These are phyloP conservation scores for Nepenthes gracilis DNA, from an alignment of 148 eudicot genomes.

Conservation along the genomic window DNA sequence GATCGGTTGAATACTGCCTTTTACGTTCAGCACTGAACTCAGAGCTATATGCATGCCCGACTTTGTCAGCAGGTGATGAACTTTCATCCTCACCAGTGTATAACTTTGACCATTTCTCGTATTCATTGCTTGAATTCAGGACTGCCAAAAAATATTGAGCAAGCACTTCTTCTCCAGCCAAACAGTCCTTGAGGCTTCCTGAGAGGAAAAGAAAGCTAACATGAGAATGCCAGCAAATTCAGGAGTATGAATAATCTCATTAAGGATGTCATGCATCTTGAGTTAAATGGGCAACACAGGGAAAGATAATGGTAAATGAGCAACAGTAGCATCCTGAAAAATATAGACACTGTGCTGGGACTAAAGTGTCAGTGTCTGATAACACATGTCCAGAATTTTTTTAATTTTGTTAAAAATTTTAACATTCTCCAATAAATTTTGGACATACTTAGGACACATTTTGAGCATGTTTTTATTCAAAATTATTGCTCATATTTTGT, in stretches of 20 bases:
- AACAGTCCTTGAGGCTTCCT: conserved; percentile 55
- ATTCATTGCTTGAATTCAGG: conserved; percentile 37
- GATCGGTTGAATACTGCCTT: conserved; percentile 32
- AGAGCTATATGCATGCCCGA: neutral
- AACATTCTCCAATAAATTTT: no score
- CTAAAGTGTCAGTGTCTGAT: no score
- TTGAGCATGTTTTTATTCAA: no score
- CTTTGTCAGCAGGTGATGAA: conserved; percentile 7
- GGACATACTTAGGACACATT: no score
- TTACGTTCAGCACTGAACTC: conserved; percentile 11
- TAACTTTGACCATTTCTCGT: conserved; percentile 47
- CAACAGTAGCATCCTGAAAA: no score
- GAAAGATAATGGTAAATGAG: no score
- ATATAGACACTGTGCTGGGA: no score
- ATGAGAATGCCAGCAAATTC: neutral
- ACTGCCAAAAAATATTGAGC: conserved; percentile 47
- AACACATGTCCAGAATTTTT: no score
- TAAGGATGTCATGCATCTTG: neutral
- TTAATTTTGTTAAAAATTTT: no score
- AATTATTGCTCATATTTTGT: no score
- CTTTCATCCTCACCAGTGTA: conserved; percentile 1
- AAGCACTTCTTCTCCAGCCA: conserved; percentile 41
- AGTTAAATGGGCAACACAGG: neutral
- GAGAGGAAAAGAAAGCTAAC: conserved; percentile 1
- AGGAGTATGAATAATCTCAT: neutral